Evolutionary conservation across 257 asterid species (phyloP), one percentile per base, ranked within the genome.

Genomic region (Solanum megistacrolobum): DNA sequence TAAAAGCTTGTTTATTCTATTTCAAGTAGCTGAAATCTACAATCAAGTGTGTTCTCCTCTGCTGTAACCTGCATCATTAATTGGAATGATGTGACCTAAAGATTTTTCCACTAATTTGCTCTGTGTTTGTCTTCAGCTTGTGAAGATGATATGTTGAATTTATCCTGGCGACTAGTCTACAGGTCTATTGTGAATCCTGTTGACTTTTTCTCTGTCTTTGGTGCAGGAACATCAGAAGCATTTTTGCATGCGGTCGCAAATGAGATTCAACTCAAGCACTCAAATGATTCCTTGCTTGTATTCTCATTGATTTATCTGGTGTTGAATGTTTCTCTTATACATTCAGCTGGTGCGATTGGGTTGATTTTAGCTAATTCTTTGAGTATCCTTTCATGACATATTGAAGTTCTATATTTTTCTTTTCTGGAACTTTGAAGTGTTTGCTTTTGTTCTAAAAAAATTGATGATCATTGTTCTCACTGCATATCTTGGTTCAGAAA

Each of bases 231-330:
- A 65, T 95, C 99, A 39, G 99, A 97, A 91, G 98, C 99, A 86
- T 97, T 97, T 93, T 86, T 97, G 92, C 99, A 96, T 84, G 99
- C 99, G 36, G 98, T 97, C 89, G 98, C 99, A 84, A 91, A 95
- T 46, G 96, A 97, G 94, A 88, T 89, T 74, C 92, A 95, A 90
- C 96, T 97, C 52, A 94, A 95, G 89, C 92, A 89, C 84, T 97
- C 97, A 34, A 97, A 97, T 89, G 93, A 94, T 91, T 95, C 93
- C 76, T 90, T 94, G 86, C 92, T 96, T 86, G 89, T 92, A 84
- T 97, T 97, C 93, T 96, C 99, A 41, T 27, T 94, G 88, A 91
- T 94, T 88, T 97, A 95, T 91, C 68, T 97, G 65, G 91, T 92
- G 87, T 82, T 94, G 88, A 97, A 97, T 89, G 93, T 96, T 91